Evolutionary conservation across 805 yeast species (phyloP), one percentile per base, ranked within the genome.

Genomic region (Teunomyces pallodes): DNA sequence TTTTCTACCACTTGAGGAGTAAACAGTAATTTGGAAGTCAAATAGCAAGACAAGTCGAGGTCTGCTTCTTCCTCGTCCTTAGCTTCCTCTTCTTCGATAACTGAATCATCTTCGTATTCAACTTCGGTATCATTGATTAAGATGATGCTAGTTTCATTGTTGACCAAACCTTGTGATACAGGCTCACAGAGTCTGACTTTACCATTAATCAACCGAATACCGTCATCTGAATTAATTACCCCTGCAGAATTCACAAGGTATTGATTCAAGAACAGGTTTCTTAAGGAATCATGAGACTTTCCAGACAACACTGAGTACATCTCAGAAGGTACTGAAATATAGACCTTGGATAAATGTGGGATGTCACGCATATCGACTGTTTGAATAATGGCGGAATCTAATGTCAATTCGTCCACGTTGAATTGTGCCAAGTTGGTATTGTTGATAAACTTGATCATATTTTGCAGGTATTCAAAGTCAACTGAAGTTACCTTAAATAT

Each of bases 181-280:
- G 96, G 96, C 55, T 87, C 95, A 60, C 90, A 81, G 20, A 83
- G 74, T 3, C 79, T 55, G 2, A 88, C 75, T 5, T 58, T 57
- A 16, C 86, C 86, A 52, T 76, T 75, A 14, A 81, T 56, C 4
- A 61, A 62, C 14, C 79, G 63, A 2, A 79, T 64, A 6, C 55
- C 44, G 50, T 77, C 81, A 20, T 76, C 79, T 41, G 71, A 76
- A 28, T 72, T 65, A 20, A 69, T 65, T 10, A 72, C 61, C 2
- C 62, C 56, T 1, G 57, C 71, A 26, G 48, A 56, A 27, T 47
- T 46, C 2, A 39, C 40, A 29, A 65, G 54, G 46, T 55, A 69
- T 42, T 57, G 56, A 27, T 59, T 59, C 24, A 66, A 43, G 49
- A 68, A 64, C 33, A 67, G 71, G 2, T 62, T 55, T 41, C 72